Evolutionary conservation across 2,329 filamentous ascomycete species (phyloP), one percentile per base, ranked within the genome.

Genomic region (Pseudocercospora crystallina): DNA sequence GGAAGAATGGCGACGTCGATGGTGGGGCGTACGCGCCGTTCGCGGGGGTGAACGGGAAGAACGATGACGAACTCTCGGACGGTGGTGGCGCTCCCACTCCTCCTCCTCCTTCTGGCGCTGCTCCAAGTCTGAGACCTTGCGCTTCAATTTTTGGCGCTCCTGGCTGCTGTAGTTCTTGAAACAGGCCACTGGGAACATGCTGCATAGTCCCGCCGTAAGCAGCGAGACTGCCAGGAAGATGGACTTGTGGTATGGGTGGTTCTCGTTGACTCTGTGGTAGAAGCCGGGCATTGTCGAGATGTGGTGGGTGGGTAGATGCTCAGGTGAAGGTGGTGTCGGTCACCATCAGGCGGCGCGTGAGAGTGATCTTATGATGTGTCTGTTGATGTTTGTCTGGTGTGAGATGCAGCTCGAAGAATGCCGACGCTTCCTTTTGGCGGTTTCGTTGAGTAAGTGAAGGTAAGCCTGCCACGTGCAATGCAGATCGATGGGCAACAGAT

Each of bases 341-440:
- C 41, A 20, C 17, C 49, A 46, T 51, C 4, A 26, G 7, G 42
- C 13, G 42, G 32, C n/a, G 41, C 17, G 5, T 31, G 29, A 8
- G 26, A 29, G 32, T 40, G 14, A 41, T 41, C 30, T 43, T 13
- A 42, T 40, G 31, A 29, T 26, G 43, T 49, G 40, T 31, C 33
- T 32, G 34, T 33, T n/a, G 42, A 31, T 41, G 36, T 39, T 31
- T 14, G 43, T 37, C n/a, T 30, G 38, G 29, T 37, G 26, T 30
- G 44, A 31, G 13, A 14, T n/a, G 36, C 34, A 41, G 35, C 17
- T 29, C 85, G 76, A 69, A 90, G 30, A 44, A 34, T 15, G 14
- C 32, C 12, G 15, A n/a, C 17, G 17, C 17, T 8, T 13, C 30
- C n/a, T 30, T 14, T 13, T 11, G 10, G 5, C 13, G 5, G 11